A percentile compares a stretch with the other conserved stretches of the same genome.
These are phyloP conservation scores for Daldinia sp. DNA, from an alignment of 2,329 filamentous ascomycete genomes.

Conservation along the genomic window DNA sequence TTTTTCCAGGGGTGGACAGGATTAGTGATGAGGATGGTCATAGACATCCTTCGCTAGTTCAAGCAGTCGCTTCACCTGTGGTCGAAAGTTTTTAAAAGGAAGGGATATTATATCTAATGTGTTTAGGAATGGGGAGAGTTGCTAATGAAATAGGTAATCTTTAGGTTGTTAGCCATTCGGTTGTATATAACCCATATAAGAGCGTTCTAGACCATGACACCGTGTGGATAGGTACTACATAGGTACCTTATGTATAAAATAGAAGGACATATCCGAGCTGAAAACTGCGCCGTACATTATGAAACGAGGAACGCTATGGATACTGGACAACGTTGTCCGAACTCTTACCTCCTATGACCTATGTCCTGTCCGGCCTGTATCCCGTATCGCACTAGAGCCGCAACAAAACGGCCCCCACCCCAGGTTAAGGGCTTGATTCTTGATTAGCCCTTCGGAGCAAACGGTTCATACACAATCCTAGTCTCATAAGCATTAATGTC, in stretches of 20 bases:
- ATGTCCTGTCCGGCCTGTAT: not conserved
- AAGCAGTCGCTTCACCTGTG: slow-evolving; percentile 30
- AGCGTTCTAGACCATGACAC: not conserved
- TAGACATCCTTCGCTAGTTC: slow-evolving; percentile 24
- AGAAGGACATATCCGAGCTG: not conserved
- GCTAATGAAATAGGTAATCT: not conserved
- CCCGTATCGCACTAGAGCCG: not conserved
- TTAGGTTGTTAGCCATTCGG: not conserved
- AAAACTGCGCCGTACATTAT: not conserved
- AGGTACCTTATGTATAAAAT: not conserved
- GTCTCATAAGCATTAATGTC: not conserved
- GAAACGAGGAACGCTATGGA: not conserved
- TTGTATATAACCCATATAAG: slow-evolving; percentile 4
- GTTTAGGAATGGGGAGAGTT: not conserved
- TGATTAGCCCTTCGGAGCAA: not conserved
- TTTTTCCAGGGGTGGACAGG: slow-evolving; percentile 40
- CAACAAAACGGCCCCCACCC: not conserved
- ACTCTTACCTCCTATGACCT: not conserved
- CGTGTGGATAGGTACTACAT: too few relatives aligned
- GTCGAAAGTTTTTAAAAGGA: slow-evolving; percentile 30
- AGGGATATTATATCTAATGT: not conserved
- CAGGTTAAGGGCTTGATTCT: not conserved
- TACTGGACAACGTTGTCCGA: not conserved
- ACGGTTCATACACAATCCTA: not conserved
- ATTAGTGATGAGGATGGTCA: slow-evolving; percentile 39